A percentile compares a stretch with the other conserved stretches of the same genome.
Evolutionary conservation across 2,329 filamentous ascomycete species (phyloP).

Genomic region (Phialocephala sp.): DNA sequence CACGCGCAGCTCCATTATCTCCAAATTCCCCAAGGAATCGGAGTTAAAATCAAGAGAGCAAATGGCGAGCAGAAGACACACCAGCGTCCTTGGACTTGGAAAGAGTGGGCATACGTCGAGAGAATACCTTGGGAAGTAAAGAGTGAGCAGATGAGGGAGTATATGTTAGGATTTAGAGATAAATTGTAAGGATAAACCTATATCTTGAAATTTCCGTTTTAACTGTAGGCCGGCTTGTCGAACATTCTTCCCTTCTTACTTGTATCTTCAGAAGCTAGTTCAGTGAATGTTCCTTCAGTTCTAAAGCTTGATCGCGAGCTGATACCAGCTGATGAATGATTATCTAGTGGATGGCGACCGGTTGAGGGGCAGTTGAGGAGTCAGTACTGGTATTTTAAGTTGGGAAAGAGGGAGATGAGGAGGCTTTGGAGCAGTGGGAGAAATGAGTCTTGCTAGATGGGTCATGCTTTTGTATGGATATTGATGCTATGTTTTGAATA

Average conservation of each 20-base stretch:
- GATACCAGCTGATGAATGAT: too few species aligned
- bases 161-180: background rate
- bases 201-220: too few species aligned
- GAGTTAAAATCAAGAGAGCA: background rate
- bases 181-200: too few species aligned
- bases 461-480: too few species aligned
- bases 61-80: background rate
- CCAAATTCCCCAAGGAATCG: background rate
- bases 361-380: constrained; percentile 3
- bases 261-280: too few species aligned
- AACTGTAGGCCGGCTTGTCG: too few species aligned
- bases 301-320: too few species aligned
- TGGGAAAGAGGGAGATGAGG: constrained; percentile 4
- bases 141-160: background rate
- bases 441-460: background rate
- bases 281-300: too few species aligned
- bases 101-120: background rate
- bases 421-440: background rate
- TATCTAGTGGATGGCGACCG: background rate
- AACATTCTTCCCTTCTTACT: too few species aligned
- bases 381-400: constrained; percentile 10
- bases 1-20: background rate
- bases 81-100: background rate
- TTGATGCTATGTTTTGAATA: background rate
- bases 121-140: background rate